Conservation (phyloP, 2,329 filamentous ascomycete genomes). For the Aspergillus fructus region DNA sequence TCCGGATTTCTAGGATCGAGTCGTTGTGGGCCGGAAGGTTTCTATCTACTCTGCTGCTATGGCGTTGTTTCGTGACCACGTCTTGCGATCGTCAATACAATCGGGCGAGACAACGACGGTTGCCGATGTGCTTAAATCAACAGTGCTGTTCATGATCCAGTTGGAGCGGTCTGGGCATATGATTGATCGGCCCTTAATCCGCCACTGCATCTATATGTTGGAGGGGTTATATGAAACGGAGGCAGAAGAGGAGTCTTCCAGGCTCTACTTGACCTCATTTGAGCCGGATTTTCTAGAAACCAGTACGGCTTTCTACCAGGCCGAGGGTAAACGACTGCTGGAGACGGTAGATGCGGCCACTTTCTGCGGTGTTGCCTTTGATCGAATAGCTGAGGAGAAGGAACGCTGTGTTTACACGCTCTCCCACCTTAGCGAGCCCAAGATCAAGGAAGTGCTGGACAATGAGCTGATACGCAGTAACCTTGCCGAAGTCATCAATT, state of each 20-base stretch:
- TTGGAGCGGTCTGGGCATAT: constrained; percentile 90
- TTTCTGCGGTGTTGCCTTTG: constrained; percentile 75
- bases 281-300: constrained; percentile 73
- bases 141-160: constrained; percentile 84
- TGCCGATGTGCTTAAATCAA: constrained; percentile 72
- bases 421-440: constrained; percentile 67
- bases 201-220: constrained; percentile 84
- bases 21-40: constrained; percentile 69
- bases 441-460: constrained; percentile 76
- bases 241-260: constrained; percentile 72
- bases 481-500: constrained; percentile 75
- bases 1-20: constrained; percentile 62
- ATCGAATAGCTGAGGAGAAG: constrained; percentile 74
- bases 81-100: constrained; percentile 63
- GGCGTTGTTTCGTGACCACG: constrained; percentile 81
- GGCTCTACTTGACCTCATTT: constrained; percentile 80
- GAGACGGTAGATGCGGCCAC: constrained; percentile 75
- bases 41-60: constrained; percentile 84
- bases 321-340: constrained; percentile 73
- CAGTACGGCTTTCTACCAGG: constrained; percentile 71
- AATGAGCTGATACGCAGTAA: constrained; percentile 74
- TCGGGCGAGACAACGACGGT: constrained; percentile 51
- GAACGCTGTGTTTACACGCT: constrained; percentile 82
- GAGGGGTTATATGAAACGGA: constrained; percentile 82
- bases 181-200: constrained; percentile 79